These are phyloP conservation scores for Exophiala phaeomuriformis DNA, from an alignment of 2,329 filamentous ascomycete genomes.

Conservation along the genomic window DNA sequence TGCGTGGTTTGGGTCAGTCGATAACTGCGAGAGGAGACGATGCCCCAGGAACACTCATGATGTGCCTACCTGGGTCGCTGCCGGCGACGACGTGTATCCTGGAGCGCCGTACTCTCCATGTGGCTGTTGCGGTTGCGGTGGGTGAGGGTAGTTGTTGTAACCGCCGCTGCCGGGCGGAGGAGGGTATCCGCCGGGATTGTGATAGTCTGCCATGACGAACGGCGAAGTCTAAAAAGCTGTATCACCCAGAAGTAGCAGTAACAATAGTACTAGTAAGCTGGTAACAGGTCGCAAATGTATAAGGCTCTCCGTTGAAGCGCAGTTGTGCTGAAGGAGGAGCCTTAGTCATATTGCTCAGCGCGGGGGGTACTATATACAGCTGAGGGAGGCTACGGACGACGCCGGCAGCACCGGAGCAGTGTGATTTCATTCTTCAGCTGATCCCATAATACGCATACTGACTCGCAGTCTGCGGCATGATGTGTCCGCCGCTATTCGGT, in stretches of 20 bases:
- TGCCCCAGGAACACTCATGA: not conserved
- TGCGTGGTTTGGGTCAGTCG: conserved; percentile 1
- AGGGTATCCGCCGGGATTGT: conserved; percentile 15
- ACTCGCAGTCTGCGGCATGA: too few relatives aligned
- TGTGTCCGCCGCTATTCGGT: too few relatives aligned
- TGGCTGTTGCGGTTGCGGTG: conserved; percentile 8
- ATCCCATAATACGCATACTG: too few relatives aligned
- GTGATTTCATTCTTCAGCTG: not conserved
- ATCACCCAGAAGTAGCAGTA: not conserved
- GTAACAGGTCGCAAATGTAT: not conserved
- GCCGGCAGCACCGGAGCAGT: not conserved
- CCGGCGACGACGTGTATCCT: conserved; percentile 8
- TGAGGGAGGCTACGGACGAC: not conserved
- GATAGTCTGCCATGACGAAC: conserved; percentile 15
- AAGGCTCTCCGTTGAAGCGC: too few relatives aligned
- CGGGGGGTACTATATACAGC: not conserved
- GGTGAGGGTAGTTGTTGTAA: conserved; percentile 12
- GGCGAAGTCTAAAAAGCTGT: not conserved
- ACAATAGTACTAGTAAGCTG: not conserved
- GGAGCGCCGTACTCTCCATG: conserved; percentile 5
- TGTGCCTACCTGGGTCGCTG: conserved; percentile 9
- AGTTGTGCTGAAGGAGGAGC: too few relatives aligned
- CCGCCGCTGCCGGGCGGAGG: conserved; percentile 11
- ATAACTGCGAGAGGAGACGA: not conserved
- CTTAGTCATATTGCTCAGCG: conserved; percentile 1